phyloP scores from a whole-genome alignment of 441 rosid species.

The Rhodomyrtus psidioides region DNA sequence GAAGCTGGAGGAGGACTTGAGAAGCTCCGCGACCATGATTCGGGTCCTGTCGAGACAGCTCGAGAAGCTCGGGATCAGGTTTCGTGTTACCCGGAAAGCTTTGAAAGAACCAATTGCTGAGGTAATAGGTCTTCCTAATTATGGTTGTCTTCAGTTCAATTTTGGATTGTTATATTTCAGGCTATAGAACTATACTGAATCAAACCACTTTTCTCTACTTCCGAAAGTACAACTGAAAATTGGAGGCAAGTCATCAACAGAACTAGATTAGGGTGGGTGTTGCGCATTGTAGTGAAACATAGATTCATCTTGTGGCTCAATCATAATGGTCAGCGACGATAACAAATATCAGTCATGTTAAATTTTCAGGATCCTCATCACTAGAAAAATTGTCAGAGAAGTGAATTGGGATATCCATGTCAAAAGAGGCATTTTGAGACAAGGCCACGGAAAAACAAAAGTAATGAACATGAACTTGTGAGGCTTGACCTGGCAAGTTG shows the following conservation, averaged over 20 bases:
- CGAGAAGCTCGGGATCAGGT: slow-evolving; percentile 79
- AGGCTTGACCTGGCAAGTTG: not conserved
- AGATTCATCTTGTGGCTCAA: not conserved
- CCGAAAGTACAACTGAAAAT: rapidly evolving
- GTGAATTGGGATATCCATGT: not conserved
- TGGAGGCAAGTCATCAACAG: not conserved
- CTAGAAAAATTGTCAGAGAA: not conserved
- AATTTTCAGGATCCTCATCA: not conserved
- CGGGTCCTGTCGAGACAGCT: slow-evolving; percentile 72
- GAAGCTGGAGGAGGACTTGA: slow-evolving; percentile 77
- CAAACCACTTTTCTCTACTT: not conserved
- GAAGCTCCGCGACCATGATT: slow-evolving; percentile 46
- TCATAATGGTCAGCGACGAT: rapidly evolving
- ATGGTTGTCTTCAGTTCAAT: not conserved
- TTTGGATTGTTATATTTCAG: not conserved
- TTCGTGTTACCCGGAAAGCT: slow-evolving; percentile 65
- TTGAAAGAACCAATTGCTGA: slow-evolving; percentile 70
- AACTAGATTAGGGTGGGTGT: not conserved
- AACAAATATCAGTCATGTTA: not conserved
- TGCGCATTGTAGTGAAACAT: not conserved
- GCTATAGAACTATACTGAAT: not conserved
- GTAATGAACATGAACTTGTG: not conserved
- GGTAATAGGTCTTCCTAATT: slow-evolving; percentile 28
- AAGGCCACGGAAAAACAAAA: not conserved
- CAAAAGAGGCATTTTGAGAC: not conserved